Evolutionary conservation across 192 early-diverging fungal genomes (phyloP).

Genomic region (Backusella liffmaniae): DNA sequence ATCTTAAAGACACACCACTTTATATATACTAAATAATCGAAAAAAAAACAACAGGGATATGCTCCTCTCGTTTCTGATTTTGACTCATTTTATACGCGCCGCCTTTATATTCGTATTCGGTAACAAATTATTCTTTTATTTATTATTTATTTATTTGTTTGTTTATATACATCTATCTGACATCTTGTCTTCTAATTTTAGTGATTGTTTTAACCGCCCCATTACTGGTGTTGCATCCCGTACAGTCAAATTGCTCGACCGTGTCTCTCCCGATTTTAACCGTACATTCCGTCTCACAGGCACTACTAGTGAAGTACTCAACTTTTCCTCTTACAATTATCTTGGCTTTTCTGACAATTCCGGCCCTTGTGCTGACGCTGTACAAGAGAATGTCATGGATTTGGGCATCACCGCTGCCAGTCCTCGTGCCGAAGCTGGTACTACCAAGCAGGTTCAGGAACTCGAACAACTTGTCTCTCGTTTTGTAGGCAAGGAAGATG

Average conservation of each 20-base stretch:
- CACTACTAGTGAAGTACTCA: constrained; percentile 74
- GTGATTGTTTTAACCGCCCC: constrained; percentile 92
- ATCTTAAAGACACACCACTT: constrained; percentile 9
- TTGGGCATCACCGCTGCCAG: constrained; percentile 72
- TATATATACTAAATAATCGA: constrained; percentile 4
- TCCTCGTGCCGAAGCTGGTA: constrained; percentile 72
- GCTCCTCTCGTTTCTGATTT: constrained; percentile 94
- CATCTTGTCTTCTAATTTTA: neutral
- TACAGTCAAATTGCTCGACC: constrained; percentile 81
- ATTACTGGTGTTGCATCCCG: constrained; percentile 91
- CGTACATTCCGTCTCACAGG: constrained; percentile 83
- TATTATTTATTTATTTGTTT: neutral
- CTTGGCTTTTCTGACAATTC: constrained; percentile 92
- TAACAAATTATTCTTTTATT: neutral
- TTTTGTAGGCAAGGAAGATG: constrained; percentile 86
- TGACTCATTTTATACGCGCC: constrained; percentile 93
- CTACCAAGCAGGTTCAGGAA: constrained; percentile 65
- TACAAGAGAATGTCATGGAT: constrained; percentile 71
- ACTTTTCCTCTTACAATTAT: constrained; percentile 97
- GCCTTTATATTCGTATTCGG: constrained; percentile 62
- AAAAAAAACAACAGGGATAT: constrained; percentile 60
- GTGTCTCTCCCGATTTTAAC: constrained; percentile 84
- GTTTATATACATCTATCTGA: neutral
- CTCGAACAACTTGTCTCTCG: constrained; percentile 84
- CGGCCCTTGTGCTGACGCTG: constrained; percentile 94